A percentile compares a stretch with the other conserved stretches of the same genome.
phyloP scores from a whole-genome alignment of 371 early-diverging fungal species.

The Rhizomucor miehei region DNA sequence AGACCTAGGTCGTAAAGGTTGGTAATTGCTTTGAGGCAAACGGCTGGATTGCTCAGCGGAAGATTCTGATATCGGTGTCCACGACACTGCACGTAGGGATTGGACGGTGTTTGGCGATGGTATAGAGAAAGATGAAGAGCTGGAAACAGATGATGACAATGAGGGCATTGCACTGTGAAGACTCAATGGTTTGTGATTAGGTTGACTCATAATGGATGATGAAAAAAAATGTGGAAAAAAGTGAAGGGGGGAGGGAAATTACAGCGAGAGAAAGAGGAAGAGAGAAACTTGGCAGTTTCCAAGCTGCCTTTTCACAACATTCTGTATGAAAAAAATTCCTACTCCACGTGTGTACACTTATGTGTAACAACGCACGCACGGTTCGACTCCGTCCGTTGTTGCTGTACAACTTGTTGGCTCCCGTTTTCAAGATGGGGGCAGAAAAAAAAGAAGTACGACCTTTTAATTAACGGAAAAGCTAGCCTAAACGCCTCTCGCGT shows the following conservation, averaged over 20 bases:
- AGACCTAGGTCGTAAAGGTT: slow-evolving; percentile 12
- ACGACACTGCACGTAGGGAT: neutral
- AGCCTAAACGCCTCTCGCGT: neutral
- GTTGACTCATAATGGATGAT: neutral
- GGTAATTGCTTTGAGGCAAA: neutral
- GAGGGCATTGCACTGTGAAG: slow-evolving; percentile 13
- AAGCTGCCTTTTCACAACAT: neutral
- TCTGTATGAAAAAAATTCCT: neutral
- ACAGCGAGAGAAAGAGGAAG: neutral
- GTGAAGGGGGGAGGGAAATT: slow-evolving; percentile 1
- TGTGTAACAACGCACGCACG: neutral
- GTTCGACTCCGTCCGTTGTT: neutral
- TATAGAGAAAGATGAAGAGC: slow-evolving; percentile 13
- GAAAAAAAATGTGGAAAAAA: neutral
- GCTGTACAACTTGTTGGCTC: neutral
- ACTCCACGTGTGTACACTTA: neutral
- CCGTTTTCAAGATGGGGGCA: too few species aligned
- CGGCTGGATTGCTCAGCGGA: slow-evolving; percentile 1
- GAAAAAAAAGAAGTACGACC: neutral
- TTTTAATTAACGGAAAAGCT: neutral
- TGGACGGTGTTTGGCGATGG: slow-evolving; percentile 9
- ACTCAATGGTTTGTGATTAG: neutral
- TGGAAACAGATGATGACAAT: slow-evolving; percentile 19
- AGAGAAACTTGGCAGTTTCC: neutral
- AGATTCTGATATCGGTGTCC: neutral